These are phyloP conservation scores for Linnemannia schmuckeri DNA, from an alignment of 192 early-diverging fungal species.

Conservation along the genomic window DNA sequence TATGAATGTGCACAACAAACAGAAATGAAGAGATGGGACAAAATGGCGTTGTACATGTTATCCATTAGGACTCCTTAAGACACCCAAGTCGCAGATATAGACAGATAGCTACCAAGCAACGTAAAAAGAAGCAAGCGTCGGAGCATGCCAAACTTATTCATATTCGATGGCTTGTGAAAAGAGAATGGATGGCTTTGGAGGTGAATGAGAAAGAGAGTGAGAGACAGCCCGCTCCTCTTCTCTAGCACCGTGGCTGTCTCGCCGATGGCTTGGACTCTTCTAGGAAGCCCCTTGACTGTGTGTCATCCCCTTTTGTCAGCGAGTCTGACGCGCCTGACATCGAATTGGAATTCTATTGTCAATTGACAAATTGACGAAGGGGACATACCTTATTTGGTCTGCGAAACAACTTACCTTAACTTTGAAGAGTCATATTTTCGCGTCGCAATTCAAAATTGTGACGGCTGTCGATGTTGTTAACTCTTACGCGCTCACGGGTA, in stretches of 20 bases:
- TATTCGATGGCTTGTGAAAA: background rate
- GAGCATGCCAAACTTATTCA: background rate
- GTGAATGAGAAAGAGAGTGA: background rate
- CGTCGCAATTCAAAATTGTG: background rate
- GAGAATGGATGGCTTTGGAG: too few relatives aligned
- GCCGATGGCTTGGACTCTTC: background rate
- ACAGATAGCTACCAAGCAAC: background rate
- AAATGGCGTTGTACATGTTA: too few relatives aligned
- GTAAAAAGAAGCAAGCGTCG: background rate
- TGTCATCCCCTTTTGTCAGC: background rate
- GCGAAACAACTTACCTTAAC: background rate
- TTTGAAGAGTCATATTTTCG: background rate
- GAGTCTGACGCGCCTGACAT: background rate
- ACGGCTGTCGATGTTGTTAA: background rate
- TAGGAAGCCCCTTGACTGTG: background rate
- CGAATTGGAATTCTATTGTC: background rate
- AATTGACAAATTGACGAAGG: background rate
- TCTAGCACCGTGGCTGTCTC: background rate
- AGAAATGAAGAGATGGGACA: too few relatives aligned
- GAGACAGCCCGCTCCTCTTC: too few relatives aligned
- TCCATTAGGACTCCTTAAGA: too few relatives aligned
- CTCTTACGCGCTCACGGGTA: background rate
- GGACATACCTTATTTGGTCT: background rate
- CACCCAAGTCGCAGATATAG: background rate
- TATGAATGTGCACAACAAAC: too few relatives aligned